Evolutionary conservation across 768 basidiomycete species (phyloP).

Genomic region (Russula sp.): DNA sequence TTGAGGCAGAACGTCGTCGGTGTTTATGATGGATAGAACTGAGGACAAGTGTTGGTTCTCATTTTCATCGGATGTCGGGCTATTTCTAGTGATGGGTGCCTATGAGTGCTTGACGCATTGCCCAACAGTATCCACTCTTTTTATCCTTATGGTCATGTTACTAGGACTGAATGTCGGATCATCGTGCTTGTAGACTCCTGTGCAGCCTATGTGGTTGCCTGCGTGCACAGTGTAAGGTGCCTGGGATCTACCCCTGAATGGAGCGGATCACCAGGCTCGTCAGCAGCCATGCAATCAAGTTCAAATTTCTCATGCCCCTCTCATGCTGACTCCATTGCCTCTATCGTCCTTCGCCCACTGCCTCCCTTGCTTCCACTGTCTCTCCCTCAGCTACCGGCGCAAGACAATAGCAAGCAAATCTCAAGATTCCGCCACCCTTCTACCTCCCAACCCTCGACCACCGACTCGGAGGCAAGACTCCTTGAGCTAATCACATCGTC

Average conservation of each 20-base stretch:
- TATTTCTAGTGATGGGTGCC: constrained; percentile 87
- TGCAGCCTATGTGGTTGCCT: constrained; percentile 87
- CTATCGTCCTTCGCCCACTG: no score
- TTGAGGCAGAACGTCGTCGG: constrained; percentile 67
- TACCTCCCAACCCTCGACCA: no score
- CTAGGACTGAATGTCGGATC: not conserved
- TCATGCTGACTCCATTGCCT: no score
- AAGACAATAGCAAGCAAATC: no score
- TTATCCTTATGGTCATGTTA: not conserved
- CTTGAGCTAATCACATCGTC: no score
- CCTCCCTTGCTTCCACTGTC: no score
- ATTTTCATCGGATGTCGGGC: constrained; percentile 89
- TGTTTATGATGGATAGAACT: constrained; percentile 29
- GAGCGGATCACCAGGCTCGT: constrained; percentile 97
- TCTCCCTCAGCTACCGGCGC: no score
- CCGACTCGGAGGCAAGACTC: no score
- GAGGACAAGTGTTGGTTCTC: constrained; percentile 1
- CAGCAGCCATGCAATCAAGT: no score
- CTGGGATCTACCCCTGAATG: no score
- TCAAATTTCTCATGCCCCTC: no score
- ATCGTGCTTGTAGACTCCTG: constrained; percentile 86
- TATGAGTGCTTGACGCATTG: constrained; percentile 83
- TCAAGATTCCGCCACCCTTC: no score
- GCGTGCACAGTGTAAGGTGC: constrained; percentile 86
- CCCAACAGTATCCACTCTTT: constrained; percentile 59